Percentiles rank a stretch among this genome's conserved stretches.
phyloP scores from a whole-genome alignment of 106 monocot genomes.

The Amphibolis antarctica region DNA sequence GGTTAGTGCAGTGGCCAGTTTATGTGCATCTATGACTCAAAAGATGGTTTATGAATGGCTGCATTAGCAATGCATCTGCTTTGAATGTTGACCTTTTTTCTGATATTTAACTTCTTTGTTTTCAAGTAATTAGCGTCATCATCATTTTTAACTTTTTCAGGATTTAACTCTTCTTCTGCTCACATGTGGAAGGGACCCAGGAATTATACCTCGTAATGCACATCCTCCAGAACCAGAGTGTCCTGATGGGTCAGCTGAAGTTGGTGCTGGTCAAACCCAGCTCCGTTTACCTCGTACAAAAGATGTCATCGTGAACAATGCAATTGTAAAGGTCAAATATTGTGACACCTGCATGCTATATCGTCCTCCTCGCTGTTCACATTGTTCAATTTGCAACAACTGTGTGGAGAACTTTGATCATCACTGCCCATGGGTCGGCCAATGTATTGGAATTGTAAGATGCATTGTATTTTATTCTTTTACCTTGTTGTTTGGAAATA shows the following conservation, averaged over 20 bases:
- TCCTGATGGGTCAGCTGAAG: constrained; percentile 3
- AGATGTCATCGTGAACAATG: constrained; percentile 21
- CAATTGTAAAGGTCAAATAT: constrained; percentile 31
- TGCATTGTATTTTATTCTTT: not conserved
- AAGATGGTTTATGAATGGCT: not conserved
- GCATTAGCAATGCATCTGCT: not conserved
- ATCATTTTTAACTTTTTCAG: constrained; percentile 14
- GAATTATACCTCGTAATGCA: constrained; percentile 31
- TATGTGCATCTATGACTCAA: too few species aligned
- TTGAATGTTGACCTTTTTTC: not conserved
- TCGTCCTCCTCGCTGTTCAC: constrained; percentile 43
- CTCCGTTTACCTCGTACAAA: constrained; percentile 26
- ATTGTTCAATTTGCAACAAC: constrained; percentile 46
- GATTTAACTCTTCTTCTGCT: constrained; percentile 30
- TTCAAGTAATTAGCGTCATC: not conserved
- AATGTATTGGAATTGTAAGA: constrained; percentile 46
- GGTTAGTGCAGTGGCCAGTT: too few species aligned
- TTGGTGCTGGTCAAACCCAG: constrained; percentile 16
- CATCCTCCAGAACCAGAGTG: constrained; percentile 23
- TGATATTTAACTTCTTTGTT: not conserved
- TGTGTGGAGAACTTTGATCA: constrained; percentile 44
- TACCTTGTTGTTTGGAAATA: not conserved
- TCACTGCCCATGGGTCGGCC: constrained; percentile 46
- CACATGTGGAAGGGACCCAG: constrained; percentile 31
- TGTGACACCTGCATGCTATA: constrained; percentile 44